Percentiles rank a stretch among this genome's conserved stretches.
These are phyloP conservation scores for Deinandra increscens DNA, from an alignment of 129 eudicot species.

Conservation along the genomic window DNA sequence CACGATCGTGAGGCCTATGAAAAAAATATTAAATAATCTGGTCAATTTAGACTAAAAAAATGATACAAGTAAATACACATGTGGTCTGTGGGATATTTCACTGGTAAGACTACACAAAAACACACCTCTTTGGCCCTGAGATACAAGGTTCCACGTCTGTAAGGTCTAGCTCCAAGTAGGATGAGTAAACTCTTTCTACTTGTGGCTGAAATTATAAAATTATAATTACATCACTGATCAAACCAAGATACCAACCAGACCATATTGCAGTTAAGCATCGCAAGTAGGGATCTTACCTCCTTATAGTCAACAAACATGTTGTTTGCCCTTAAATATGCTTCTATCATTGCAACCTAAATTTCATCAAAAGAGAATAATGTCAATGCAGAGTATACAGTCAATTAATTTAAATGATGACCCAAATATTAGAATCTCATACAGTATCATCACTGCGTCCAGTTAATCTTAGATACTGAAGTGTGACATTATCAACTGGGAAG, in stretches of 20 bases:
- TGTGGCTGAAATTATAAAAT: constrained; percentile 62
- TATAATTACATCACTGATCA: constrained; percentile 17
- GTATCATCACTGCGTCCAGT: constrained; percentile 96
- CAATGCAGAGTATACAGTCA: constrained; percentile 10
- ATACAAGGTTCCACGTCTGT: constrained; percentile 86
- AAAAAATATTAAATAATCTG: background rate
- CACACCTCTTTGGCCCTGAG: constrained; percentile 93
- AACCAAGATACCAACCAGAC: background rate
- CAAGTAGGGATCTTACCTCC: constrained; percentile 51
- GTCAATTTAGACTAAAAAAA: background rate
- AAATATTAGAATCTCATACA: constrained; percentile 39
- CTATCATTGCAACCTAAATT: constrained; percentile 85
- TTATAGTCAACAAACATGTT: constrained; percentile 93
- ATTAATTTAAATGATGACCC: background rate
- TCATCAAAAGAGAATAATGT: constrained; percentile 14
- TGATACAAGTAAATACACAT: background rate
- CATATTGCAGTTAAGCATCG: background rate
- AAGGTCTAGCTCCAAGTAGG: constrained; percentile 69
- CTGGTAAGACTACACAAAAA: constrained; percentile 9
- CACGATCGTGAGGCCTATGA: constrained; percentile 87
- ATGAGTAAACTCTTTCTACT: constrained; percentile 72
- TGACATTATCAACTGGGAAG: constrained; percentile 96
- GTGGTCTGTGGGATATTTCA: background rate
- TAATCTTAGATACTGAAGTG: constrained; percentile 80
- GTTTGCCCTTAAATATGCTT: constrained; percentile 91